These are phyloP conservation scores for Globisporangium acanthophoron DNA, from an alignment of 352 stramenopile genomes.

Conservation along the genomic window DNA sequence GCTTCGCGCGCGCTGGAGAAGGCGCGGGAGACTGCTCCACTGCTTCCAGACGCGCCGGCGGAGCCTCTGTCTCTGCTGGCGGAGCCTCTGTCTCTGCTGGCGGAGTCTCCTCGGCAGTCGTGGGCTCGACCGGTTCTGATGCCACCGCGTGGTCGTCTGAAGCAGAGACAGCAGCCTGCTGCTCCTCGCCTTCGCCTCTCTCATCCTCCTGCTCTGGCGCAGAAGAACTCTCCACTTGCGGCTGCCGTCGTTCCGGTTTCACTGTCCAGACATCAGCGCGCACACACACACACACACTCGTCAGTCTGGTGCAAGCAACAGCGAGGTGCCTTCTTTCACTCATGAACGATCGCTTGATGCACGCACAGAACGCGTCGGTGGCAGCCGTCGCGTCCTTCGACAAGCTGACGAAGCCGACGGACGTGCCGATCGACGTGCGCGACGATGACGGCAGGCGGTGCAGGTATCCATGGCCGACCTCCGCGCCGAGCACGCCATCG, in stretches of 20 bases:
- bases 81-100: not conserved
- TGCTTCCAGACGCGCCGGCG: not conserved
- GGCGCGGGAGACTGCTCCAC: constrained; percentile 2
- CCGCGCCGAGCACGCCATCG: constrained; percentile 89
- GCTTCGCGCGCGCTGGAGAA: constrained; percentile 16
- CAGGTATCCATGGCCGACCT: constrained; percentile 95
- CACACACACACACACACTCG: not conserved
- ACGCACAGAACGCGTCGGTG: constrained; percentile 75
- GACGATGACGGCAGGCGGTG: constrained; percentile 88
- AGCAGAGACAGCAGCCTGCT: not conserved
- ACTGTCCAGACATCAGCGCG: constrained; percentile 2
- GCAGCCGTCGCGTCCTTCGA: constrained; percentile 60
- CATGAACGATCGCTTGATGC: not conserved
- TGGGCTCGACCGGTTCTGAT: not conserved
- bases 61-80: not conserved
- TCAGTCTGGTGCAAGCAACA: not conserved
- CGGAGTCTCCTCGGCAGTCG: not conserved
- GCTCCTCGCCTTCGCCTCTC: not conserved
- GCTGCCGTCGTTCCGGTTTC: constrained; percentile 6
- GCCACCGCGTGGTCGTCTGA: too few species aligned
- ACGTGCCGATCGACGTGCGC: constrained; percentile 50
- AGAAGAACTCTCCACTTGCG: not conserved
- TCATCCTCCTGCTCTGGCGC: not conserved
- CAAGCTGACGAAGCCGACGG: constrained; percentile 77
- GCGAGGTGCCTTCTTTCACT: not conserved